These are phyloP conservation scores for Fusarium devonianum DNA, from an alignment of 2,329 filamentous ascomycete species.

Conservation along the genomic window DNA sequence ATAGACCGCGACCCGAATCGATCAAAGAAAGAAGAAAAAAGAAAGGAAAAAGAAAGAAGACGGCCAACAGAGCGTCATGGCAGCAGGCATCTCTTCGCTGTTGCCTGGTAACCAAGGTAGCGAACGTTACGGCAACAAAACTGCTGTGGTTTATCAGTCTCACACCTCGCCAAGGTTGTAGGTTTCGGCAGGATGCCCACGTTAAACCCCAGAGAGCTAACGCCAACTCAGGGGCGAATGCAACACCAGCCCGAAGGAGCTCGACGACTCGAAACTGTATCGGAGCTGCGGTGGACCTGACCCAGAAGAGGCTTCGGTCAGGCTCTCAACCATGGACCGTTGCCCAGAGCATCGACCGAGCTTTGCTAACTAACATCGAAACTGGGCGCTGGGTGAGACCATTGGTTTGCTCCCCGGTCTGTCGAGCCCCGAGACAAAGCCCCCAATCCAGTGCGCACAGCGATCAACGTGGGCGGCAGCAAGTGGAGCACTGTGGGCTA, in stretches of 20 bases:
- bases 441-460: constrained; percentile 34
- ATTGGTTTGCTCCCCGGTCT: constrained; percentile 4
- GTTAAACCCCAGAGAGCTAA: not conserved
- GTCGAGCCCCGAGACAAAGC: not conserved
- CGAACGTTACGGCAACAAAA: too few relatives aligned
- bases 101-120: too few relatives aligned
- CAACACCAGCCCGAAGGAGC: too few relatives aligned
- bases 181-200: too few relatives aligned
- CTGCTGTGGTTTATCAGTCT: too few relatives aligned
- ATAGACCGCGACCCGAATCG: too few relatives aligned
- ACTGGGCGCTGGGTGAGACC: not conserved
- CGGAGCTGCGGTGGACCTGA: not conserved
- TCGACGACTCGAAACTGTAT: too few relatives aligned
- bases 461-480: constrained; percentile 28
- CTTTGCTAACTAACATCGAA: constrained; percentile 1
- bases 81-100: too few relatives aligned
- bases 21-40: too few relatives aligned
- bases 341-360: constrained; percentile 34
- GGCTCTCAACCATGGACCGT: constrained; percentile 13
- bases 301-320: constrained; percentile 29
- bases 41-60: too few relatives aligned
- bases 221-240: constrained; percentile 1
- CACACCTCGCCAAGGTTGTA: too few relatives aligned
- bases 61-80: too few relatives aligned
- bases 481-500: constrained; percentile 21